These are phyloP conservation scores for Talaromyces sp. DNA, from an alignment of 2,329 filamentous ascomycete species.

Conservation along the genomic window DNA sequence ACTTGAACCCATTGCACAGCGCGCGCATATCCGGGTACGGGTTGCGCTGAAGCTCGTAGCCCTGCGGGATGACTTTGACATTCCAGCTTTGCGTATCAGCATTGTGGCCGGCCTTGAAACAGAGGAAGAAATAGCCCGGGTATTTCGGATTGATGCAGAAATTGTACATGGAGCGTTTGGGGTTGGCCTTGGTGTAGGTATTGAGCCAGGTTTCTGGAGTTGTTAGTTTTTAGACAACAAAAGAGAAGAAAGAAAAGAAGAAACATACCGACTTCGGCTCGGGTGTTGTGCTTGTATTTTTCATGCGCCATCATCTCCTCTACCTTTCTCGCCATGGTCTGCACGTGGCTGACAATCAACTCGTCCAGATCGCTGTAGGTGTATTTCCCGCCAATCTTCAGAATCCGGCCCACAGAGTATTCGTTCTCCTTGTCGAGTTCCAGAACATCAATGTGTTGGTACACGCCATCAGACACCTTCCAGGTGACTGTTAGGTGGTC, in stretches of 20 bases:
- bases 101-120: constrained; percentile 83
- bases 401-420: constrained; percentile 80
- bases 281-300: constrained; percentile 80
- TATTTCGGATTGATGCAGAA: constrained; percentile 93
- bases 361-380: constrained; percentile 96
- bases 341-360: constrained; percentile 92
- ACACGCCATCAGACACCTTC: constrained; percentile 96
- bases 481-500: constrained; percentile 95
- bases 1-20: constrained; percentile 94
- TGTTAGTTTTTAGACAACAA: not conserved
- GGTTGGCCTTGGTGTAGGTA: constrained; percentile 94
- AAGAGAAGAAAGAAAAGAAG: not conserved
- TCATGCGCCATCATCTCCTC: constrained; percentile 93
- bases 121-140: constrained; percentile 90
- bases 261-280: constrained; percentile 69
- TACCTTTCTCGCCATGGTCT: constrained; percentile 96
- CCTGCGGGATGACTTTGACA: constrained; percentile 87
- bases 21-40: constrained; percentile 93
- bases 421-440: constrained; percentile 97
- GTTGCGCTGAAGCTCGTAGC: constrained; percentile 83
- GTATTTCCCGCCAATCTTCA: constrained; percentile 82
- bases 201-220: constrained; percentile 82
- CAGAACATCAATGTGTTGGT: constrained; percentile 94
- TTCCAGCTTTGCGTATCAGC: constrained; percentile 72
- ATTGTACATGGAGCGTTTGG: constrained; percentile 84